phyloP scores from a whole-genome alignment of 768 basidiomycete species.

The Psilocybe cyanescens region DNA sequence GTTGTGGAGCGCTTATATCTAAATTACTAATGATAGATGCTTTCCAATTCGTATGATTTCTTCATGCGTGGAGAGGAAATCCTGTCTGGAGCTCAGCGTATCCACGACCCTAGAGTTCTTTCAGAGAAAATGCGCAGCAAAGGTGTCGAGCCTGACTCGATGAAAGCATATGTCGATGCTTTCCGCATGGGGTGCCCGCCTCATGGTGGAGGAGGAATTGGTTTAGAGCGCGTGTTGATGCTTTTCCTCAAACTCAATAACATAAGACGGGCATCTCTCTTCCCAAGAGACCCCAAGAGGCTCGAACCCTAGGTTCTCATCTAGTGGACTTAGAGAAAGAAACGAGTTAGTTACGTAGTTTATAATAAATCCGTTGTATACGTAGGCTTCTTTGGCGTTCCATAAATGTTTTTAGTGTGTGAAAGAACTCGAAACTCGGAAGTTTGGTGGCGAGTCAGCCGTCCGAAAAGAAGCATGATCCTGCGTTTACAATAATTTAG shows the following conservation, averaged over 20 bases:
- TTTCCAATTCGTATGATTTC: conserved; percentile 99
- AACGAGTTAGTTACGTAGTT: conserved; percentile 18
- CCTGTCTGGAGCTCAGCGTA: conserved; percentile 95
- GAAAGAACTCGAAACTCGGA: conserved; percentile 26
- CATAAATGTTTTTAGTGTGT: conserved; percentile 24
- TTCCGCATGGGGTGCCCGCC: conserved; percentile 96
- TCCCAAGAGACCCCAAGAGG: conserved; percentile 97
- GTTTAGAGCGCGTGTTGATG: conserved; percentile 95
- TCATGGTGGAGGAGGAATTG: conserved; percentile 97
- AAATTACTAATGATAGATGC: conserved; percentile 47
- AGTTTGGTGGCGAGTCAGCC: conserved; percentile 21
- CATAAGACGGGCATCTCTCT: conserved; percentile 89
- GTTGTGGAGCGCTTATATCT: conserved; percentile 12
- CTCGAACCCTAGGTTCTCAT: conserved; percentile 69
- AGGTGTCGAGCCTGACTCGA: conserved; percentile 88
- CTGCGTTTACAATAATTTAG: conserved; percentile 19
- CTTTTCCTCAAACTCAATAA: conserved; percentile 97
- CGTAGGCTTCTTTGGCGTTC: conserved; percentile 20
- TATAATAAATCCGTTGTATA: conserved; percentile 1
- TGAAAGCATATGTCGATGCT: conserved; percentile 92
- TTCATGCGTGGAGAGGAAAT: conserved; percentile 99
- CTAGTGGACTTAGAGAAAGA: background rate
- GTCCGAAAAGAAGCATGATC: conserved; percentile 35
- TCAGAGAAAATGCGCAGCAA: conserved; percentile 83
- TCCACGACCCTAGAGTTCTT: conserved; percentile 88